Conservation (phyloP, 371 early-diverging fungal species). For the Smittium mucronatum region DNA sequence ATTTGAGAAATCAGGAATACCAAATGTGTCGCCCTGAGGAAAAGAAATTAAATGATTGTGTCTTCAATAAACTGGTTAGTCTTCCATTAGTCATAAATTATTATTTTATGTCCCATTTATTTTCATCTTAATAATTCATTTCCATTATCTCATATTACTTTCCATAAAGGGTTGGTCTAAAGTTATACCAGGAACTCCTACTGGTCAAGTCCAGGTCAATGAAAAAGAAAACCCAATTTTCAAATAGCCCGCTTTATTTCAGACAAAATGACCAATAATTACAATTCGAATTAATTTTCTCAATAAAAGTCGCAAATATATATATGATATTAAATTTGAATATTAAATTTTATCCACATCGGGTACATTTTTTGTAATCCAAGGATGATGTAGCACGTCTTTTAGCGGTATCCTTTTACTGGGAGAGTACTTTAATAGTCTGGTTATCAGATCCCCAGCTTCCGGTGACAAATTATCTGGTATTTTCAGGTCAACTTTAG, state of each 20-base stretch:
- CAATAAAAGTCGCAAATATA: no score
- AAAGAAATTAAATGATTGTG: conserved; percentile 70
- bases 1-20: conserved; percentile 76
- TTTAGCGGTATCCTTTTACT: conserved; percentile 56
- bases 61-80: conserved; percentile 39
- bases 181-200: conserved; percentile 8
- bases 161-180: conserved; percentile 9
- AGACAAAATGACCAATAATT: no score
- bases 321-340: no score
- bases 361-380: conserved; percentile 37
- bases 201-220: background rate
- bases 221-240: conserved; percentile 8
- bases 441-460: conserved; percentile 79
- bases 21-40: conserved; percentile 72
- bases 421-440: conserved; percentile 58
- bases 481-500: conserved; percentile 67
- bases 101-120: background rate
- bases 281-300: no score
- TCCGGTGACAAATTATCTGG: conserved; percentile 70
- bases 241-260: no score
- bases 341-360: conserved; percentile 4
- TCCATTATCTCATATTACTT: background rate
- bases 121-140: background rate
- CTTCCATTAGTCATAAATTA: background rate
- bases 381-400: conserved; percentile 72